These are phyloP conservation scores for Endothia cerciana DNA, from an alignment of 2,329 filamentous ascomycete species.

Conservation along the genomic window DNA sequence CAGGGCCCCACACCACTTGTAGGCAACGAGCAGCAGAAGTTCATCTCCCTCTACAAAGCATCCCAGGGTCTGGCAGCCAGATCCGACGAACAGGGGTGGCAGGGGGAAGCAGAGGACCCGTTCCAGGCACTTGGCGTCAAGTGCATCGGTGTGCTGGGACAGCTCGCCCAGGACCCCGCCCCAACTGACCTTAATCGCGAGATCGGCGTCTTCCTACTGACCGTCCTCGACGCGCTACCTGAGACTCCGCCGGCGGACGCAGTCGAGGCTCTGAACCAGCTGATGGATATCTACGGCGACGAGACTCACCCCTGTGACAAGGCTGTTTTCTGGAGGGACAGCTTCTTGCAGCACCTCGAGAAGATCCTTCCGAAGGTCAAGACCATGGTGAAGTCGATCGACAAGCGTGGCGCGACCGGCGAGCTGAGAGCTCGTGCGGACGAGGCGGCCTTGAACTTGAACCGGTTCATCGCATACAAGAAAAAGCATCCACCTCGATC, in stretches of 20 bases:
- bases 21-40: conserved; percentile 61
- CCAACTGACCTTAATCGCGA: conserved; percentile 61
- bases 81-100: conserved; percentile 23
- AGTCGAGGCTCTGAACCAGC: conserved; percentile 67
- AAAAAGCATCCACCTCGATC: conserved; percentile 53
- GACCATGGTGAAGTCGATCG: conserved; percentile 61
- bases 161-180: conserved; percentile 61
- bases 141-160: conserved; percentile 68
- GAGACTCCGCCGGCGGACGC: conserved; percentile 59
- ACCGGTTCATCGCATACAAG: conserved; percentile 68
- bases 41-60: conserved; percentile 68
- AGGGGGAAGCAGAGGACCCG: conserved; percentile 50
- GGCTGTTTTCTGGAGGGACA: conserved; percentile 66
- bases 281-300: conserved; percentile 71
- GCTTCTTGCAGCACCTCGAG: conserved; percentile 63
- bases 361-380: conserved; percentile 57
- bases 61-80: conserved; percentile 45
- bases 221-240: conserved; percentile 55
- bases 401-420: conserved; percentile 56
- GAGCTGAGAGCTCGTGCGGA: conserved; percentile 65
- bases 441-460: conserved; percentile 63
- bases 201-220: conserved; percentile 66
- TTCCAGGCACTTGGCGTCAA: conserved; percentile 68
- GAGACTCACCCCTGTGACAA: conserved; percentile 61
- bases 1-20: conserved; percentile 52